These are phyloP conservation scores for Hyphodiscus hymeniophilus DNA, from an alignment of 495 filamentous ascomycete genomes.

Conservation along the genomic window DNA sequence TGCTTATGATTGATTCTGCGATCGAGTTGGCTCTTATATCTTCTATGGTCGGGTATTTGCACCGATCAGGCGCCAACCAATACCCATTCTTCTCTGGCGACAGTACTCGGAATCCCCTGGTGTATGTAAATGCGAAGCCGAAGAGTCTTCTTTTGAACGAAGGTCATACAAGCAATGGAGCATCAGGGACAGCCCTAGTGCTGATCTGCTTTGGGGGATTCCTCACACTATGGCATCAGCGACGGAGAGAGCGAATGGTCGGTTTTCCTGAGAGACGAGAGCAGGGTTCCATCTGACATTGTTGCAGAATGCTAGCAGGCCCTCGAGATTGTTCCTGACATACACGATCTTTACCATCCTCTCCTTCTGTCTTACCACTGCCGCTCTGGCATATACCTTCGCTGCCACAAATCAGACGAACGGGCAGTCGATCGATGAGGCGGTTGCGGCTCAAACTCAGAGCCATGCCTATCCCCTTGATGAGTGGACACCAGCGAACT, in stretches of 20 bases:
- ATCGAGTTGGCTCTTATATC: slow-evolving; percentile 39
- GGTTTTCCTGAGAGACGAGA: not conserved
- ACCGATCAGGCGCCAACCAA: slow-evolving; percentile 28
- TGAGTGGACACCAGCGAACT: slow-evolving; percentile 47
- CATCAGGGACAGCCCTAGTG: slow-evolving; percentile 40
- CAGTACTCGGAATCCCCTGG: slow-evolving; percentile 10
- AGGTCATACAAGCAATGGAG: slow-evolving; percentile 41
- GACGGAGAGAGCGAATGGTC: slow-evolving; percentile 4
- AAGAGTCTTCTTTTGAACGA: slow-evolving; percentile 34
- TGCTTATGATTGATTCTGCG: slow-evolving; percentile 34
- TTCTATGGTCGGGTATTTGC: slow-evolving; percentile 40
- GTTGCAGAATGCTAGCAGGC: slow-evolving; percentile 1
- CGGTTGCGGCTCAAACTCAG: slow-evolving; percentile 27
- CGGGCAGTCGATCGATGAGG: slow-evolving; percentile 32
- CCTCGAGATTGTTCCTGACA: slow-evolving; percentile 27
- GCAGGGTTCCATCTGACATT: not conserved
- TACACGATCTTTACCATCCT: slow-evolving; percentile 35
- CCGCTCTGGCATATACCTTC: slow-evolving; percentile 37
- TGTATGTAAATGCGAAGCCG: slow-evolving; percentile 32
- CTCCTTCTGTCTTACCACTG: slow-evolving; percentile 36
- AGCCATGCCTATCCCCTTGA: slow-evolving; percentile 33
- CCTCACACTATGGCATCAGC: slow-evolving; percentile 30
- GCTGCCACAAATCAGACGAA: slow-evolving; percentile 33
- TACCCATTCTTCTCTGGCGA: slow-evolving; percentile 26
- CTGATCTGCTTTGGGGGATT: slow-evolving; percentile 38